phyloP scores from a whole-genome alignment of 495 filamentous ascomycete species.

The Penicillium paxilli region DNA sequence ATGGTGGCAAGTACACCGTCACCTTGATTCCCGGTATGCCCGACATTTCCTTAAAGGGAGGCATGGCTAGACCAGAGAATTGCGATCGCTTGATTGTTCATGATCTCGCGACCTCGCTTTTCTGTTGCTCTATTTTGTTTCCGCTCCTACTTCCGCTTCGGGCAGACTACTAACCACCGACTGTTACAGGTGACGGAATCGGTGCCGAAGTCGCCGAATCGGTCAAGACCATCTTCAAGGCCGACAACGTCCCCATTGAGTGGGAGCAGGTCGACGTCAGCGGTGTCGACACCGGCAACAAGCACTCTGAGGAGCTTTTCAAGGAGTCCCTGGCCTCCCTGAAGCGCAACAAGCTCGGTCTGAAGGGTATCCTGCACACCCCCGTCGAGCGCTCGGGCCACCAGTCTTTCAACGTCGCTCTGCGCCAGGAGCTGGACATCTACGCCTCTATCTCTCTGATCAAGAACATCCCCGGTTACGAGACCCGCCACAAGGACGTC shows the following conservation, averaged over 20 bases:
- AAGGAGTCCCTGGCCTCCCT: conserved; percentile 91
- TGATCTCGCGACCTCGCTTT: too few species aligned
- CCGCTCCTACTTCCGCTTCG: too few species aligned
- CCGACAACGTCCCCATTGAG: conserved; percentile 96
- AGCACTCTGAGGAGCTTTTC: conserved; percentile 92
- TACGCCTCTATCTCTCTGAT: conserved; percentile 97
- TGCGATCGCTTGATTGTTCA: too few species aligned
- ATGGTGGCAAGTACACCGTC: conserved; percentile 98
- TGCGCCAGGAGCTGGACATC: conserved; percentile 98
- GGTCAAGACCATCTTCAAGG: conserved; percentile 98
- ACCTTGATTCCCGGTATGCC: conserved; percentile 86
- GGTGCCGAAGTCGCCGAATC: conserved; percentile 97
- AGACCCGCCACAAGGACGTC: conserved; percentile 94
- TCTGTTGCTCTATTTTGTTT: conserved; percentile 4
- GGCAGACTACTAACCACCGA: too few species aligned
- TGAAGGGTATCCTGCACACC: conserved; percentile 96
- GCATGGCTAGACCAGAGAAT: too few species aligned
- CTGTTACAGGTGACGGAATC: conserved; percentile 81
- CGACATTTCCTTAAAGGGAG: too few species aligned
- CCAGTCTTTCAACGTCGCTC: conserved; percentile 98
- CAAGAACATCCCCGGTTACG: conserved; percentile 98
- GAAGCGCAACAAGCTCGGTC: conserved; percentile 94
- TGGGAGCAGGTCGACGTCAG: conserved; percentile 99
- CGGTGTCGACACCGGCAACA: conserved; percentile 82
- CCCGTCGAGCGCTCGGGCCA: conserved; percentile 96